Evolutionary conservation across 495 filamentous ascomycete genomes (phyloP).

Genomic region (Penicillium desertorum): DNA sequence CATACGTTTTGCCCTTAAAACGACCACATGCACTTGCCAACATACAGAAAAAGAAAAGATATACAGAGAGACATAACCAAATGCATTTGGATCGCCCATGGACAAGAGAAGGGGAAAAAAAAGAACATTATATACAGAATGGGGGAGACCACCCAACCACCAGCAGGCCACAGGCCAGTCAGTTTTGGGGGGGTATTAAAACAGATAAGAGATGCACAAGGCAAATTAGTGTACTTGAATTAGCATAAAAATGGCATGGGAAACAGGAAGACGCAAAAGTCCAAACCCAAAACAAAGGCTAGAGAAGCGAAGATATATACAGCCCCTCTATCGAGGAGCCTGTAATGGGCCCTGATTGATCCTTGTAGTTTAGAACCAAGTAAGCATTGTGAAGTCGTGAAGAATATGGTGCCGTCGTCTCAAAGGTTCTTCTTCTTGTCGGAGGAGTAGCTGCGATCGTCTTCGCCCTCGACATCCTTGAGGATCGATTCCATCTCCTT

Average conservation of each 20-base stretch:
- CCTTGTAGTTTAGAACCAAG: slow-evolving; percentile 2
- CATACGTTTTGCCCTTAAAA: background rate
- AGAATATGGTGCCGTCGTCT: slow-evolving; percentile 4
- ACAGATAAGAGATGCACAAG: background rate
- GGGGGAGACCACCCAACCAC: background rate
- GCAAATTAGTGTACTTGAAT: slow-evolving; percentile 7
- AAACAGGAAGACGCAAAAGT: background rate
- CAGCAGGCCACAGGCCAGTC: background rate
- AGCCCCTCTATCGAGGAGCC: background rate
- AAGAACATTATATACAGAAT: slow-evolving; percentile 11
- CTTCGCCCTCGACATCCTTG: slow-evolving; percentile 81
- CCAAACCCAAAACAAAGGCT: background rate
- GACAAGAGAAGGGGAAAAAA: background rate
- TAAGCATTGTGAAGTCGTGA: slow-evolving; percentile 4
- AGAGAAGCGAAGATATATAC: background rate
- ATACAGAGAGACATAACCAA: background rate
- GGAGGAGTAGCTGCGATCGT: slow-evolving; percentile 70
- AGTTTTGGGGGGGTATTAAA: slow-evolving; percentile 5
- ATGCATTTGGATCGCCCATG: slow-evolving; percentile 1
- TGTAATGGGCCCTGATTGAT: background rate
- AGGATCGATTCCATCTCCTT: slow-evolving; percentile 85
- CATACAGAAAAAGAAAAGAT: background rate
- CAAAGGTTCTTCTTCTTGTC: slow-evolving; percentile 43
- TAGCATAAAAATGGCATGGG: background rate
- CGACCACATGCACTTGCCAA: background rate